A percentile compares a stretch with the other conserved stretches of the same genome.
Conservation (phyloP, 208 protist genomes). For the Leishmania mexicana region DNA sequence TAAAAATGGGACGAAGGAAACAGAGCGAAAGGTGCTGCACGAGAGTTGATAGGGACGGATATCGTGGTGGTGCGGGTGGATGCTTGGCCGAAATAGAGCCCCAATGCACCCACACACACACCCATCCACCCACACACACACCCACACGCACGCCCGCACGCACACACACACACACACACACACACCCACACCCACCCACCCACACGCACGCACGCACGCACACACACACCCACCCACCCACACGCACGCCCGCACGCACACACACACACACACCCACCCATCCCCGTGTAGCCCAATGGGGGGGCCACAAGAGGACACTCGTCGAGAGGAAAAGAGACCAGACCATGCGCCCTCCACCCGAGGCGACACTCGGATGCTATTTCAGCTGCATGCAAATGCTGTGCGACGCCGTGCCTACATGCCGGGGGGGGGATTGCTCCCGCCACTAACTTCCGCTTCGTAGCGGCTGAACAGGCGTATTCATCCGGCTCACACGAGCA, state of each 20-base stretch:
- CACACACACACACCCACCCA: background rate
- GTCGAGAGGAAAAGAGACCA: background rate
- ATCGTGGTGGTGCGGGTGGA: background rate
- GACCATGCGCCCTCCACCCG: too few species aligned
- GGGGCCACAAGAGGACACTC: background rate
- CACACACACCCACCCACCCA: too few species aligned
- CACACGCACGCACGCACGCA: too few species aligned
- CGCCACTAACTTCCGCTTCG: background rate
- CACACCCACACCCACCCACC: too few species aligned
- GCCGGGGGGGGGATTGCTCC: background rate
- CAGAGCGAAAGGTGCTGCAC: background rate
- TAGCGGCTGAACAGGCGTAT: background rate
- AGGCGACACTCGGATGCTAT: too few species aligned
- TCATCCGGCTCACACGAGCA: background rate
- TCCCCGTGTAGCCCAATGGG: background rate
- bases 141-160: too few species aligned
- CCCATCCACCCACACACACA: too few species aligned
- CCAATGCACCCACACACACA: background rate
- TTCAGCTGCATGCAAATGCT: background rate
- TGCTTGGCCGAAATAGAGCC: background rate
- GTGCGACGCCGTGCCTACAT: background rate
- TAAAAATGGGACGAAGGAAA: background rate
- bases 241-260: too few species aligned
- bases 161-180: too few species aligned
- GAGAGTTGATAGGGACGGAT: background rate